Evolutionary conservation across 2,329 filamentous ascomycete genomes (phyloP).

Genomic region (Colletotrichum camelliae): DNA sequence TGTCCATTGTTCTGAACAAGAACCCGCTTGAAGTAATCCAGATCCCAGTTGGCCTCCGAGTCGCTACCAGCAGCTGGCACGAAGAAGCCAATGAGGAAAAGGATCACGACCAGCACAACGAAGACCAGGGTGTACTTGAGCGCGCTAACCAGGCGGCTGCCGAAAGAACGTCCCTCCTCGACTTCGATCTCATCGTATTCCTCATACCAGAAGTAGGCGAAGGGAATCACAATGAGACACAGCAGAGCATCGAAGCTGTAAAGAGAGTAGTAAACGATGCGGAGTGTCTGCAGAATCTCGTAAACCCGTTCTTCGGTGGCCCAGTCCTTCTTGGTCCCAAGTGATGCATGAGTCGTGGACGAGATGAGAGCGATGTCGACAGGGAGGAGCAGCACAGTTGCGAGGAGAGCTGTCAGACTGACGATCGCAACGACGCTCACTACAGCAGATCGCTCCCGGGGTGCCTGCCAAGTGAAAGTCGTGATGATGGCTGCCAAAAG

Average conservation of each 20-base stretch:
- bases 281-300: conserved; percentile 79
- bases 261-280: conserved; percentile 88
- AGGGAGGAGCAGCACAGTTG: conserved; percentile 89
- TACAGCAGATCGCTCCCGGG: conserved; percentile 81
- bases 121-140: conserved; percentile 92
- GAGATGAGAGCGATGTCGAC: conserved; percentile 96
- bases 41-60: conserved; percentile 71
- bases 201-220: conserved; percentile 98
- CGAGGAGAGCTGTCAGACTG: conserved; percentile 85
- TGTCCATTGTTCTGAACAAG: conserved; percentile 89
- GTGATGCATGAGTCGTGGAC: conserved; percentile 76
- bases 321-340: conserved; percentile 92
- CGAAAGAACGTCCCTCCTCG: conserved; percentile 76
- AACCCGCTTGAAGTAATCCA: conserved; percentile 91
- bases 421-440: conserved; percentile 87
- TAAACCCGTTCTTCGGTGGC: conserved; percentile 82
- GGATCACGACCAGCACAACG: conserved; percentile 75
- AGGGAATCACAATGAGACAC: conserved; percentile 88
- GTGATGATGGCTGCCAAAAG: conserved; percentile 82
- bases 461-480: conserved; percentile 89
- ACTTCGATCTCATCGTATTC: conserved; percentile 93
- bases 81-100: conserved; percentile 95
- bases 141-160: conserved; percentile 78
- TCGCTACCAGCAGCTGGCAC: conserved; percentile 78
- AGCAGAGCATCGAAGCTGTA: conserved; percentile 92